A percentile compares a stretch with the other conserved stretches of the same genome.
These are phyloP conservation scores for Neurospora sp. DNA, from an alignment of 495 filamentous ascomycete genomes.

Conservation along the genomic window DNA sequence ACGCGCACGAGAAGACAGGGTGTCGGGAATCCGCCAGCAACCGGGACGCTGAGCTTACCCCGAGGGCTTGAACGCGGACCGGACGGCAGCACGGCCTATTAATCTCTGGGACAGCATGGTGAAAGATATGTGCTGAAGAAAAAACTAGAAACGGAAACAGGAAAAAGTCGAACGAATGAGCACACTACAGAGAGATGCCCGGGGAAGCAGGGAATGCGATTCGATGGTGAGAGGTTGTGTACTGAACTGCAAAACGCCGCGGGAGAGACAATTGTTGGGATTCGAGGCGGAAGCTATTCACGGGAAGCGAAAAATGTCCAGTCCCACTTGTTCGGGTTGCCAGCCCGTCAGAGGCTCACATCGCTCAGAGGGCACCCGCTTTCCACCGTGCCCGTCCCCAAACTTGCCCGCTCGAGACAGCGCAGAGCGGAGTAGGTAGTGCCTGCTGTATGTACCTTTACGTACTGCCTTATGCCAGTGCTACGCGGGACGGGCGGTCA, in stretches of 20 bases:
- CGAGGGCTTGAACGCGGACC: constrained; percentile 50
- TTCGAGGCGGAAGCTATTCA: constrained; percentile 3
- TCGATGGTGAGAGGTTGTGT: neutral
- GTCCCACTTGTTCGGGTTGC: neutral
- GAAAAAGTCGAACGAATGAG: constrained; percentile 19
- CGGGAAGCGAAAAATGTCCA: neutral
- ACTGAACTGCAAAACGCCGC: neutral
- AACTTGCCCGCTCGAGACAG: neutral
- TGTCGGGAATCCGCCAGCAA: neutral
- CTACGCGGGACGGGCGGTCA: neutral
- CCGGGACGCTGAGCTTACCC: constrained; percentile 30
- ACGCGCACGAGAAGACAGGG: neutral
- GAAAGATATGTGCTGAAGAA: neutral
- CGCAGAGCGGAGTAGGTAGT: neutral
- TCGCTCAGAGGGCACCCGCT: neutral
- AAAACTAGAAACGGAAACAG: constrained; percentile 14
- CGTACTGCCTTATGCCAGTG: neutral
- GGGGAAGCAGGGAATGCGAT: constrained; percentile 1
- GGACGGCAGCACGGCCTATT: constrained; percentile 55
- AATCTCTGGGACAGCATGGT: constrained; percentile 63
- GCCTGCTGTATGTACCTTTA: neutral
- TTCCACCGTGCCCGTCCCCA: neutral
- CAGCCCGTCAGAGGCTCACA: neutral
- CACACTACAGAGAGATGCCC: neutral
- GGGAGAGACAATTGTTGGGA: constrained; percentile 12